These are phyloP conservation scores for Boletus reticulatus DNA, from an alignment of 768 basidiomycete genomes.

Conservation along the genomic window DNA sequence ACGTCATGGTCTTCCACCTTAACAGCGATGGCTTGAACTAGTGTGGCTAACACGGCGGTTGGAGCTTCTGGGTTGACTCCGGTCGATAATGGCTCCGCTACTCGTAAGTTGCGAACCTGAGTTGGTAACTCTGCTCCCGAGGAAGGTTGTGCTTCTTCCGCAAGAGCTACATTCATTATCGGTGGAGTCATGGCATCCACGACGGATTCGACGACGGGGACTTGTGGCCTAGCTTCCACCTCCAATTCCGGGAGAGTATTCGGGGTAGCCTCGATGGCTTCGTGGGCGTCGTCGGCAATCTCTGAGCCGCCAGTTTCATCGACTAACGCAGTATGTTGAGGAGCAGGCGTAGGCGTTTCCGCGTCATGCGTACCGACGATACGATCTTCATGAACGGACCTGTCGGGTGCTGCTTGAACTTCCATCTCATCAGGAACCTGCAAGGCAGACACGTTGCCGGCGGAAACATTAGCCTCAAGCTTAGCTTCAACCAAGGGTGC, in stretches of 20 bases:
- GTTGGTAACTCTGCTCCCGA: slow-evolving; percentile 5
- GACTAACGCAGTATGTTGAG: background rate
- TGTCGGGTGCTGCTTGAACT: background rate
- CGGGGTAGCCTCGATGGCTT: background rate
- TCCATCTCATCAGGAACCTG: background rate
- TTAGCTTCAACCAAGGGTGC: background rate
- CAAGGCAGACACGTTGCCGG: background rate
- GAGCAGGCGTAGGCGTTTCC: background rate
- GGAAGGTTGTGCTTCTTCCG: background rate
- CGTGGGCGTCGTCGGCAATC: background rate
- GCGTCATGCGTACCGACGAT: background rate
- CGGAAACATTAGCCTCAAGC: background rate
- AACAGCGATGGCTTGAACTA: background rate
- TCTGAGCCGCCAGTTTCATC: slow-evolving; percentile 6
- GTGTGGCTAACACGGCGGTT: background rate
- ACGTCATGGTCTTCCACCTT: background rate
- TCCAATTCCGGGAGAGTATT: background rate
- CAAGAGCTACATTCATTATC: too few relatives aligned
- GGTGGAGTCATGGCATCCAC: background rate
- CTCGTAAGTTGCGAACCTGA: background rate
- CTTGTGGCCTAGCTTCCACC: background rate
- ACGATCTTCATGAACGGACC: background rate
- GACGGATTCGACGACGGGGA: background rate
- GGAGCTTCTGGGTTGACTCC: slow-evolving; percentile 3
- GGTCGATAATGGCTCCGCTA: background rate